Base-by-base conservation (phyloP, 352 stramenopile genomes). In the Pythium graminicola region DNA sequence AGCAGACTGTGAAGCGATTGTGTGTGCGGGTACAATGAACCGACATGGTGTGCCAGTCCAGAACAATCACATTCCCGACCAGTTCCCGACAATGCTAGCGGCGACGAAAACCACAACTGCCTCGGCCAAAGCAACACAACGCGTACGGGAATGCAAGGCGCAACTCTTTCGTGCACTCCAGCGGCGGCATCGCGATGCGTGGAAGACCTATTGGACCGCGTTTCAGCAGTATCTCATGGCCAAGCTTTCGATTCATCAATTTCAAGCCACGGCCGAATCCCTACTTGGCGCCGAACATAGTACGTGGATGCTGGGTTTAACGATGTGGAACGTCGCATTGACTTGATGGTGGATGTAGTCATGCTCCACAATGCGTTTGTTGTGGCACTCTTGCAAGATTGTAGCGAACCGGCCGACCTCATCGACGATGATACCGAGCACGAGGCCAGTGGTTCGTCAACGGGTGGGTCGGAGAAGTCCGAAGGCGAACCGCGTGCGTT, bases 161-260 rank as follows among this genome's bases (percentile, higher is more conserved):
- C 70, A 77, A 62, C 58, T 88, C 20, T 88, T 81, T 52, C 75
- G 81, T 49, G 60, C 64, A 22, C 67, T 88, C n/a, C 67, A 84
- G 57, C 60, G 65, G 19, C 67, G 69, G 36, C 47, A 74, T 38
- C 65, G 60, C 17, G 57, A 74, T 54, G 64, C 70, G 17, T 88
- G 77, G 77, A 62, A 65, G 43, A 62, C 49, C 14, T 88, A 88
- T 54, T 88, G 77, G 77, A 49, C 59, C 23, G 64, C 65, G 20
- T 81, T 85, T 48, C 74, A 85, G 56, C 61, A 70, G 10, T 88
- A 80, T 19, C 42, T 86, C 13, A 13, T 63, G n/a, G 74, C 77
- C 32, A 65, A 72, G 22, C 28, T 79, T 20, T 76, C 77, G 41
- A 44, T 82, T 8, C 57, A 77, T 10, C 72, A 88, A 50, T 85